Conservation (phyloP, 257 asterid genomes). For the Rehmannia glutinosa region DNA sequence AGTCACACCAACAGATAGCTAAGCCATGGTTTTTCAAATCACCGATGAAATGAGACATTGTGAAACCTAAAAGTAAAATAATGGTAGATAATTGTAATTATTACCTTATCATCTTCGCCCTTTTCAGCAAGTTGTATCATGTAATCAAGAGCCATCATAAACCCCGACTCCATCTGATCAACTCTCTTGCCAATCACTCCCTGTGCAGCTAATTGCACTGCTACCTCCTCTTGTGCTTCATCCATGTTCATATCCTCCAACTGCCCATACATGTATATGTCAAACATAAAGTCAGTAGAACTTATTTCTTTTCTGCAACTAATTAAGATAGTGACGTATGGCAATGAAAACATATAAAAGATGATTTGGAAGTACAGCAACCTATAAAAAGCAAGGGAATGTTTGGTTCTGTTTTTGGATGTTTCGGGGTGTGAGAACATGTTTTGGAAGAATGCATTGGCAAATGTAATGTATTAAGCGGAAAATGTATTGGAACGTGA, state of each 20-base stretch:
- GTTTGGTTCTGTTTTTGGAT: neutral
- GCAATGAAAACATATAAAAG: neutral
- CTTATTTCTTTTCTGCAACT: too few relatives aligned
- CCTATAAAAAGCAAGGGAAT: neutral
- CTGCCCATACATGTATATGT: slow-evolving; percentile 33
- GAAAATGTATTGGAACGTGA: too few relatives aligned
- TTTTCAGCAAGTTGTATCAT: slow-evolving; percentile 88
- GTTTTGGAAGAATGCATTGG: neutral
- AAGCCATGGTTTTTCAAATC: neutral
- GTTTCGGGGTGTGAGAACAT: neutral
- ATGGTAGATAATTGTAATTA: neutral
- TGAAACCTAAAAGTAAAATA: neutral
- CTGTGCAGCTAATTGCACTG: slow-evolving; percentile 87
- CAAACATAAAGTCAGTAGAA: neutral
- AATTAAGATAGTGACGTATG: neutral
- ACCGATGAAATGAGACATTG: neutral
- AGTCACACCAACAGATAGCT: neutral
- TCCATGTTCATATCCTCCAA: slow-evolving; percentile 96
- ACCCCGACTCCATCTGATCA: slow-evolving; percentile 92
- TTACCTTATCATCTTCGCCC: slow-evolving; percentile 82
- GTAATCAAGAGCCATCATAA: slow-evolving; percentile 95
- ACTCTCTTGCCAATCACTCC: slow-evolving; percentile 99
- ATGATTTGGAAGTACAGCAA: neutral
- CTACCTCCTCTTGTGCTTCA: slow-evolving; percentile 86
- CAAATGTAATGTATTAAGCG: neutral